Conservation (phyloP, 2,329 filamentous ascomycete species). For the Berkeleyomyces basicola region DNA sequence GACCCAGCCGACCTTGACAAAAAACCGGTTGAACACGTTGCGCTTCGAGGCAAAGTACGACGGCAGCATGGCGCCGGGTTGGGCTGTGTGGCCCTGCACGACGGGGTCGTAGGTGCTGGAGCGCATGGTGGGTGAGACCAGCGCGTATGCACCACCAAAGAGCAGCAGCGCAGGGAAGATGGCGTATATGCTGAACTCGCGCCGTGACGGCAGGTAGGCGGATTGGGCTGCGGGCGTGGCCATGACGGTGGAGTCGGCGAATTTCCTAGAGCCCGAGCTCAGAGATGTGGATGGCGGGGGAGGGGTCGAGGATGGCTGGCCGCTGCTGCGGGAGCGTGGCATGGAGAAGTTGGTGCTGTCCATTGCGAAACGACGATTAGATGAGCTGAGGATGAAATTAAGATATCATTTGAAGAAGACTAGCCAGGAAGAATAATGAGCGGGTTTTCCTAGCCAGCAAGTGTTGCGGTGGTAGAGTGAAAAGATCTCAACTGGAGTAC, state of each 20-base stretch:
- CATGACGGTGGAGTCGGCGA: not conserved
- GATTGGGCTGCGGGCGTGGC: slow-evolving; percentile 24
- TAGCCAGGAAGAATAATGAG: not conserved
- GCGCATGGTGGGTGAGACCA: slow-evolving; percentile 56
- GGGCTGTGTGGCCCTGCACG: slow-evolving; percentile 45
- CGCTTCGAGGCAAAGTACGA: slow-evolving; percentile 88
- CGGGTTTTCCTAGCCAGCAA: not conserved
- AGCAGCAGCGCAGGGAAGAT: slow-evolving; percentile 65
- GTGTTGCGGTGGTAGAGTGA: too few species aligned
- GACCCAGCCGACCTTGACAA: slow-evolving; percentile 89
- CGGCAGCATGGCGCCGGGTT: slow-evolving; percentile 29
- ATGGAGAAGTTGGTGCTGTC: not conserved
- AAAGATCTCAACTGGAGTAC: too few species aligned
- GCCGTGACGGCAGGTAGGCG: slow-evolving; percentile 46
- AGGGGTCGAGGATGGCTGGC: not conserved
- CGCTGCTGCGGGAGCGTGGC: not conserved
- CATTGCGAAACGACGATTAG: not conserved
- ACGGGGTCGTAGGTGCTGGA: slow-evolving; percentile 43
- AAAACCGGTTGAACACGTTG: slow-evolving; percentile 82
- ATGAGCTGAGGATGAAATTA: not conserved
- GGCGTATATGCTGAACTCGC: slow-evolving; percentile 47
- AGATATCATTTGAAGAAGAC: not conserved
- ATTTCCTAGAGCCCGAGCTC: not conserved
- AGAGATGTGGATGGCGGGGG: not conserved
- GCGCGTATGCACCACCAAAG: slow-evolving; percentile 66